Conservation (phyloP, 192 early-diverging fungal species). For the Backusella luteola region DNA sequence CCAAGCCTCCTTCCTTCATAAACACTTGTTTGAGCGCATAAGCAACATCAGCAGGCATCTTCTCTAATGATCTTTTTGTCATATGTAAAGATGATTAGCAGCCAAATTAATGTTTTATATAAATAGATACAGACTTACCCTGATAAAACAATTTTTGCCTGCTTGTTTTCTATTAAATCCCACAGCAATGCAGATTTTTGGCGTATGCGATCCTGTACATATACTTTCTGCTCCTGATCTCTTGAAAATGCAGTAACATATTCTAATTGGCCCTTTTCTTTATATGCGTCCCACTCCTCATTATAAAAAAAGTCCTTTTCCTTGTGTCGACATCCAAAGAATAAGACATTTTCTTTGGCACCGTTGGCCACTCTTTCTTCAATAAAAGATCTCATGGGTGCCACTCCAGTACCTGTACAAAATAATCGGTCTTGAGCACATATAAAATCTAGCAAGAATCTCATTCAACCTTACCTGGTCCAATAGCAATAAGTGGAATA, state of each 20-base stretch:
- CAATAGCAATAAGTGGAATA: conserved; percentile 76
- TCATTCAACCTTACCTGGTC: conserved; percentile 54
- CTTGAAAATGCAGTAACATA: conserved; percentile 85
- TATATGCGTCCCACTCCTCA: conserved; percentile 61
- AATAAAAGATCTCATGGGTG: conserved; percentile 85
- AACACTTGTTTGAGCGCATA: conserved; percentile 62
- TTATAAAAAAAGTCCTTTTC: conserved; percentile 76
- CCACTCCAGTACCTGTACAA: conserved; percentile 78
- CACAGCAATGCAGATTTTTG: conserved; percentile 62
- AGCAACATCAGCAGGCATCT: conserved; percentile 73
- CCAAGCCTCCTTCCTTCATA: conserved; percentile 48
- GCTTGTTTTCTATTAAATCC: conserved; percentile 53
- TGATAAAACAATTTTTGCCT: conserved; percentile 69
- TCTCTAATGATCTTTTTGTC: conserved; percentile 56
- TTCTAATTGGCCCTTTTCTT: conserved; percentile 45
- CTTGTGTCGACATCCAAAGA: conserved; percentile 81
- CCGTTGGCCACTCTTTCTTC: conserved; percentile 49
- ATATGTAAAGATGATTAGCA: background rate
- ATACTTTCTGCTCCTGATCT: conserved; percentile 79
- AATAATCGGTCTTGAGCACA: background rate
- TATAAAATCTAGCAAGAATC: background rate
- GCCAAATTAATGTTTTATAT: too few species aligned
- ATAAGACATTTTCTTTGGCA: conserved; percentile 67
- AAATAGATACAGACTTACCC: conserved; percentile 41
- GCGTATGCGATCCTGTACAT: conserved; percentile 74